Evolutionary conservation across 2,329 filamentous ascomycete genomes (phyloP), one percentile per base, ranked within the genome.

Genomic region (Fusarium denticulatum): DNA sequence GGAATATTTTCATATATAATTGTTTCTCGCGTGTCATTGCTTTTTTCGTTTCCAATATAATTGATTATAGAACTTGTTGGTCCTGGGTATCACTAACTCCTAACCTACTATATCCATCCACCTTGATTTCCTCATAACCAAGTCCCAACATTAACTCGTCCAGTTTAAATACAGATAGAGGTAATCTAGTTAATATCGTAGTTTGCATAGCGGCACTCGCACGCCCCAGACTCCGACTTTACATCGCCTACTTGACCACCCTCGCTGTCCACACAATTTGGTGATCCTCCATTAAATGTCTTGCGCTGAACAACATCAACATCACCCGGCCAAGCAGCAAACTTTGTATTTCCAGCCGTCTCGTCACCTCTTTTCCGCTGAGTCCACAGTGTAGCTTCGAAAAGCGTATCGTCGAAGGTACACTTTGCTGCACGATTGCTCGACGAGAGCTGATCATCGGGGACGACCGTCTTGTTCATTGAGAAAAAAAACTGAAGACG

Each of bases 371-470:
- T 68, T 42, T 80, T 77, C 6, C 82, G 79, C 3, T 83, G 79
- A n/a, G 89, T 92, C 82, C 91, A 93, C 5, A 93, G 80, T 7
- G 85, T 88, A 2, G 86, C 91, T 32, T 86, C 81, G 70, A 93
- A 85, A 3, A 81, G 83, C 1, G 90, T 91, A 36, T 83, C 80
- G 61, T 87, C 86, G 81, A 88, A 93, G 67, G 84, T 88, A 81
- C 91, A 93, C 46, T 84, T 85, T 3, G 87, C 84, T 6, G 84
- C 83, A 20, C 82, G 80, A 68, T 85, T 86, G 53, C 82, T 79
- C 9, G 75, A 72, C 1, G 85, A 84, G 7, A 89, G 75, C 28
- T 82, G 79, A 12, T 80, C 80, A 3, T 81, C 81, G 8, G 90
- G 87, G 5, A 85, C 84, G 22, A 91, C 87, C 1, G 82, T 83